Evolutionary conservation across 1,139 yeast genomes (phyloP).

Genomic region (Scheffersomyces lignicola): DNA sequence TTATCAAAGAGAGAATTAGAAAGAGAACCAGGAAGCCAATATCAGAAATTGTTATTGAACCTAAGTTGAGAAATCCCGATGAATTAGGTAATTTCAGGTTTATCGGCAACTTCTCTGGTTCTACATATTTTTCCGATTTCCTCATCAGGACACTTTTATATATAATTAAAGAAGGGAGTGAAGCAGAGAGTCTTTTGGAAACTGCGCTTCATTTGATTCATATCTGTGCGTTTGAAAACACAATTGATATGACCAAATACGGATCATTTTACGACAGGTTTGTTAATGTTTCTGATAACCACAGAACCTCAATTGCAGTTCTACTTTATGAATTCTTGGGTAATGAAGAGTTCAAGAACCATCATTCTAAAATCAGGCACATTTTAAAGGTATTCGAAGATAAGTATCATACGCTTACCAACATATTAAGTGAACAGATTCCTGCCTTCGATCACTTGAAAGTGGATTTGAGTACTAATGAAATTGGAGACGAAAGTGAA

Average conservation of each 20-base stretch:
- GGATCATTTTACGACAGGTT: constrained; percentile 39
- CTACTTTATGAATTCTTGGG: constrained; percentile 44
- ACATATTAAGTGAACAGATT: constrained; percentile 20
- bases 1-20: constrained; percentile 43
- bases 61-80: constrained; percentile 29
- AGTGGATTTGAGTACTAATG: constrained; percentile 17
- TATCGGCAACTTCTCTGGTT: constrained; percentile 49
- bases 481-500: constrained; percentile 36
- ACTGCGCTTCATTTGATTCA: constrained; percentile 70
- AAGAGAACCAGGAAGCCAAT: constrained; percentile 32
- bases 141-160: constrained; percentile 49
- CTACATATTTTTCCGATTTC: constrained; percentile 52
- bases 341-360: constrained; percentile 37
- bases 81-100: constrained; percentile 35
- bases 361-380: constrained; percentile 55
- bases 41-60: constrained; percentile 51
- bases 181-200: constrained; percentile 57
- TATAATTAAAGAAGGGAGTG: constrained; percentile 38
- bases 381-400: constrained; percentile 44
- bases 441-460: constrained; percentile 20
- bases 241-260: constrained; percentile 25
- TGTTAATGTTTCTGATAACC: constrained; percentile 25
- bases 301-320: constrained; percentile 45
- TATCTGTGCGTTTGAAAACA: constrained; percentile 40
- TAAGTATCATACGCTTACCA: constrained; percentile 23